phyloP scores from a whole-genome alignment of 2,329 filamentous ascomycete species.

The Fusarium aywerte region DNA sequence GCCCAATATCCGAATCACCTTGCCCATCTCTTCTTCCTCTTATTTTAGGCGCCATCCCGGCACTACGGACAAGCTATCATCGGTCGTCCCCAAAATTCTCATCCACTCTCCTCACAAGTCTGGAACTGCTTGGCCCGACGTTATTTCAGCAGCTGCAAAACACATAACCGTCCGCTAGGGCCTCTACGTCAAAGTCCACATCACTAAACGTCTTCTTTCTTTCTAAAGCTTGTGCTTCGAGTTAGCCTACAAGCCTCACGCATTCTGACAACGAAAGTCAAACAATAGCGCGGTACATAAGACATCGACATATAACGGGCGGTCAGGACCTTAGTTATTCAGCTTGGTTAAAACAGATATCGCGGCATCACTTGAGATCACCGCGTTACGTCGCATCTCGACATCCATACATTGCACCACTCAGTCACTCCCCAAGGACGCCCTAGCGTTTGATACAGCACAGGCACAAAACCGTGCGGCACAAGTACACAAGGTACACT shows the following conservation, averaged over 20 bases:
- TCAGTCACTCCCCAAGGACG: constrained; percentile 1
- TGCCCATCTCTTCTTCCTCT: neutral
- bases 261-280: neutral
- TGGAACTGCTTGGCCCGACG: constrained; percentile 24
- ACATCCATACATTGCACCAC: constrained; percentile 32
- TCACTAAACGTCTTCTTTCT: constrained; percentile 7
- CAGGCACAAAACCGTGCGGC: constrained; percentile 37
- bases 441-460: constrained; percentile 26
- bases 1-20: constrained; percentile 5
- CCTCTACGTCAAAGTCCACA: constrained; percentile 3
- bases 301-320: neutral
- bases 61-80: constrained; percentile 40
- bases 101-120: constrained; percentile 21
- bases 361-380: constrained; percentile 34
- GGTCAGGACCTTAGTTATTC: constrained; percentile 5
- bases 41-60: constrained; percentile 25
- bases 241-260: neutral
- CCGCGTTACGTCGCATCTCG: constrained; percentile 32
- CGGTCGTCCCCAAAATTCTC: constrained; percentile 31
- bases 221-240: neutral
- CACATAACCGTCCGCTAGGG: constrained; percentile 31
- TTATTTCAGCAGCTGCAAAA: constrained; percentile 32
- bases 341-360: constrained; percentile 34
- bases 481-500: constrained; percentile 23
- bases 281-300: neutral